phyloP scores from a whole-genome alignment of 2,329 filamentous ascomycete genomes.

The Hypocrella siamensis region DNA sequence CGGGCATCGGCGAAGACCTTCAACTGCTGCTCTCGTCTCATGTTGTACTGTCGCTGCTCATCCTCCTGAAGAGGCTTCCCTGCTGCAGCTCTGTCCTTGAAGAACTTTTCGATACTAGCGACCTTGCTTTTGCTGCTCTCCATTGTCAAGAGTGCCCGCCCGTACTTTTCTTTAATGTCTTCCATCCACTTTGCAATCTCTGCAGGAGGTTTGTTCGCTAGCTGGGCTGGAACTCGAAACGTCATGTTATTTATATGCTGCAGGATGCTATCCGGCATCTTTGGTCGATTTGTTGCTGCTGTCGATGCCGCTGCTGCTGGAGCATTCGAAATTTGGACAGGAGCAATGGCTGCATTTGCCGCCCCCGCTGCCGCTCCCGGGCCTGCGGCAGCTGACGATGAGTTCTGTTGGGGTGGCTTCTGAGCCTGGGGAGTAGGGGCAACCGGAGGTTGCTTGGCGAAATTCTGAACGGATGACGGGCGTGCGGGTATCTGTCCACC shows the following conservation, averaged over 20 bases:
- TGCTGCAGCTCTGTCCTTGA: conserved; percentile 25
- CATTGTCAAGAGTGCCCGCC: conserved; percentile 32
- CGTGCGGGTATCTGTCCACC: too few relatives aligned
- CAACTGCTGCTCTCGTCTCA: conserved; percentile 25
- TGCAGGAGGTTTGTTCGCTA: conserved; percentile 24
- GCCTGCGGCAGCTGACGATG: too few relatives aligned
- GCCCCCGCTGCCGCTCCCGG: too few relatives aligned
- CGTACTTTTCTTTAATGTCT: conserved; percentile 30
- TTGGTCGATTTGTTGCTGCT: conserved; percentile 9
- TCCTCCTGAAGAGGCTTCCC: conserved; percentile 29
- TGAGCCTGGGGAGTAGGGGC: conserved; percentile 1
- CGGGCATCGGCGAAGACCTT: conserved; percentile 31
- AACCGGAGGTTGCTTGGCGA: too few relatives aligned
- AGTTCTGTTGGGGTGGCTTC: background rate
- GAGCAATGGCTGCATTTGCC: conserved; percentile 4
- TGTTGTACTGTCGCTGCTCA: conserved; percentile 27
- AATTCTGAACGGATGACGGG: too few relatives aligned
- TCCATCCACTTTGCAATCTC: conserved; percentile 33
- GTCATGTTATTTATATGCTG: conserved; percentile 31
- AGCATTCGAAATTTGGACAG: conserved; percentile 8
- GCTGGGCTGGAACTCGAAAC: conserved; percentile 26
- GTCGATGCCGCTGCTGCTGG: conserved; percentile 3
- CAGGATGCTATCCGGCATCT: conserved; percentile 27
- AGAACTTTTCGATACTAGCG: conserved; percentile 22
- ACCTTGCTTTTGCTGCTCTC: conserved; percentile 27